phyloP scores from a whole-genome alignment of 2,329 filamentous ascomycete genomes.

The Aspergillus brasiliensis region DNA sequence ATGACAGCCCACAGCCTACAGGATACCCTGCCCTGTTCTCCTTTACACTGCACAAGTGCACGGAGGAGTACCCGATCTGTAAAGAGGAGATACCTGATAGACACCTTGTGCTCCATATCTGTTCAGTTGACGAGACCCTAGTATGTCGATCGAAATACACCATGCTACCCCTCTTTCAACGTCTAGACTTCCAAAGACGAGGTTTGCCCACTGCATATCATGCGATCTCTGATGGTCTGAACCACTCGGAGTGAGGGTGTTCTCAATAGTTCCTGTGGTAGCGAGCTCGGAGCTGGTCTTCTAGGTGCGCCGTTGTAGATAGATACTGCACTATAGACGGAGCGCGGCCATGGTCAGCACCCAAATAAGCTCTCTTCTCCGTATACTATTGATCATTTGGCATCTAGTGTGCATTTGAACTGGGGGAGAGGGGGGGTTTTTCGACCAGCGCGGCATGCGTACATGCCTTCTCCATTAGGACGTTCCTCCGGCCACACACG shows the following conservation, averaged over 20 bases:
- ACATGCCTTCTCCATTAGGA: background rate
- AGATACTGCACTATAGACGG: background rate
- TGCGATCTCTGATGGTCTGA: background rate
- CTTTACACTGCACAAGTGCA: background rate
- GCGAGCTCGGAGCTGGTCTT: background rate
- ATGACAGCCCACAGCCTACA: background rate
- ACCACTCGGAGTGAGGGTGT: background rate
- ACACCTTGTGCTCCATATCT: background rate
- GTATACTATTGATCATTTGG: background rate
- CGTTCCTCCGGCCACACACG: background rate
- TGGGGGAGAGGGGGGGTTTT: background rate
- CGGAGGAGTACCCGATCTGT: background rate
- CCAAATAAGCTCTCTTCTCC: background rate
- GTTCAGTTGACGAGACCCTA: background rate
- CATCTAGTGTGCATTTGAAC: background rate
- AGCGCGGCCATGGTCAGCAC: background rate
- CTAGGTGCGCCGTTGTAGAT: background rate
- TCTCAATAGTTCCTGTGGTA: background rate
- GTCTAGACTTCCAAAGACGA: background rate
- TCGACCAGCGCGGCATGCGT: background rate
- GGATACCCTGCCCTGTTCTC: background rate
- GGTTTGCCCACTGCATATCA: background rate
- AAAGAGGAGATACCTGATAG: background rate
- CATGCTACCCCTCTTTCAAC: background rate
- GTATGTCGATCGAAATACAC: background rate